Conservation (phyloP, 2,329 filamentous ascomycete species). For the Botrytis porri region DNA sequence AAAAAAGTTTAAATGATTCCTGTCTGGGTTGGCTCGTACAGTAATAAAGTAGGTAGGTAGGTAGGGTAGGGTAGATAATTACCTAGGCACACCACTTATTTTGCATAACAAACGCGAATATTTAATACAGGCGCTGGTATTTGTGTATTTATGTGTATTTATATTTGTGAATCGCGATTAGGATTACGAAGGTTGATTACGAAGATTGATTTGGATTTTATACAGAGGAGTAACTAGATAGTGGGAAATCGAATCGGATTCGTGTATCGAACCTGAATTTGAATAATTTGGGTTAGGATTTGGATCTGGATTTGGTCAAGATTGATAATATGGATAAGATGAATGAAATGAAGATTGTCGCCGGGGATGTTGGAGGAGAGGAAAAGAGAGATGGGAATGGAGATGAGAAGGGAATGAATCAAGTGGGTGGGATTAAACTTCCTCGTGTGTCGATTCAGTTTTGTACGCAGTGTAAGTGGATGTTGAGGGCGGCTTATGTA, state of each 20-base stretch:
- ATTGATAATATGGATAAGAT: background rate
- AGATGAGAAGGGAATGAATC: background rate
- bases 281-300: too few relatives aligned
- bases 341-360: background rate
- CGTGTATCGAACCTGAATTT: too few relatives aligned
- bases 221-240: too few relatives aligned
- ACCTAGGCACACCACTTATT: background rate
- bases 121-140: background rate
- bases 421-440: background rate
- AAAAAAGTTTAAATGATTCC: background rate
- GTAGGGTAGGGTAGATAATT: background rate
- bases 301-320: background rate
- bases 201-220: background rate
- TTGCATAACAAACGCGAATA: background rate
- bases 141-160: background rate
- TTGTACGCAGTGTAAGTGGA: conserved; percentile 91
- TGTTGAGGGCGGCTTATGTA: conserved; percentile 83
- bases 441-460: conserved; percentile 85
- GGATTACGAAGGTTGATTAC: background rate
- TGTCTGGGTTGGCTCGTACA: background rate
- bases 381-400: background rate
- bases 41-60: too few relatives aligned
- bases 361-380: background rate
- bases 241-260: background rate
- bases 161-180: background rate